Evolutionary conservation across 2,329 filamentous ascomycete species (phyloP), one percentile per base, ranked within the genome.

Genomic region (Alternaria burnsii): DNA sequence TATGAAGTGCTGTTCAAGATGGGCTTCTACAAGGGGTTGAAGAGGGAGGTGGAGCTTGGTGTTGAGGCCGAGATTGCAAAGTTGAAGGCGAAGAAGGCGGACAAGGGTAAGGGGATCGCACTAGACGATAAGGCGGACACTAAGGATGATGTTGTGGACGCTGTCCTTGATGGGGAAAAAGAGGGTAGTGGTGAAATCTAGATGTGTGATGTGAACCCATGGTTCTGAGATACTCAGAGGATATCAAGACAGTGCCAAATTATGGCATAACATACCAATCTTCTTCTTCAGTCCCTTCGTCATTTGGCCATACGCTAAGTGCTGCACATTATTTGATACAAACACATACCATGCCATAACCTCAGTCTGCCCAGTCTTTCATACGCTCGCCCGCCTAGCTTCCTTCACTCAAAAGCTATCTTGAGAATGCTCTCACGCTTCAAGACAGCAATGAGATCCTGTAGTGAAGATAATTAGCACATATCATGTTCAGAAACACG

Each of bases 1-100:
- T 90, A 98, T 70, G 94, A 98, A 82, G 80, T 94, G 11, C 83
- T 98, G 44, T 98, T 98, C 82, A 88, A 86, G 75, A 85, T 96
- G 57, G 94, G 94, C 28, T 97, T 97, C 80, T 88, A 94, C 62
- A 83, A 82, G 14, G 68, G 63, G 0, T 78, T 79, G 70, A 91
- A 93, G 63, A 63, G 16, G 51, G 72, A 75, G 52, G 72, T 77
- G 4, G 71, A 76, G 58, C 54, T 14, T 10, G 82, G 71, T 22
- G 73, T 72, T 11, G 81, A 82, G 24, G 84, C 70, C 36, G 79
- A 86, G 5, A 81, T 83, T 12, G 83, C 75, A 12, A 86, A 67
- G 55, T 82, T 81, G 8, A 84, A 72, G 54, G 81, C 71, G 4
- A 82, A 61, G 54, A 81, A 72, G 4, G 82, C 61, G 66, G 44